A percentile compares a stretch with the other conserved stretches of the same genome.
These are phyloP conservation scores for Silene uniflora DNA, from an alignment of 148 eudicot species.

Conservation along the genomic window DNA sequence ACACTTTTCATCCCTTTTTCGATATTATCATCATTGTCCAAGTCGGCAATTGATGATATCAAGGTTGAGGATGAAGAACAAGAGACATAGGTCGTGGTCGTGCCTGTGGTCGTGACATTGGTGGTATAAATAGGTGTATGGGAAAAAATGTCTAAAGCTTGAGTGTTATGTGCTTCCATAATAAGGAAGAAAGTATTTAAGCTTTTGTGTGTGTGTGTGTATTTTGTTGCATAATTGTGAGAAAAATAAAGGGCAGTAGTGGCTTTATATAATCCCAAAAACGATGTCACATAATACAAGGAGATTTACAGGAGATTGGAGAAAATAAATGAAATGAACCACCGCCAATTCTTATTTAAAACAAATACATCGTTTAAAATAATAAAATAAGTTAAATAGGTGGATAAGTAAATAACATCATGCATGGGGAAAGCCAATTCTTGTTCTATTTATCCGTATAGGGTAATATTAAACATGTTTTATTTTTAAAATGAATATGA, in stretches of 20 bases:
- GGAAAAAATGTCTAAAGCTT: conserved; percentile 13
- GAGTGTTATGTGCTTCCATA: conserved; percentile 25
- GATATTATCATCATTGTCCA: background rate
- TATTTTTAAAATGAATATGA: too few species aligned
- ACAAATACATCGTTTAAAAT: too few species aligned
- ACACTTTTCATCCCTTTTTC: conserved; percentile 19
- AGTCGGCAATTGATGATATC: background rate
- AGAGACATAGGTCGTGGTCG: conserved; percentile 13
- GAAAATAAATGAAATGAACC: background rate
- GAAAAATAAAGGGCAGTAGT: background rate
- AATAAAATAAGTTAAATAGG: too few species aligned
- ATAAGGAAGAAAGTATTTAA: background rate
- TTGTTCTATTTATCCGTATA: too few species aligned
- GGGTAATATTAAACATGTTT: too few species aligned
- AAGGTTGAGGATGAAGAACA: conserved; percentile 15
- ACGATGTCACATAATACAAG: conserved; percentile 1
- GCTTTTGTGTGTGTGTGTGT: conserved; percentile 2
- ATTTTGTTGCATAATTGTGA: conserved; percentile 15
- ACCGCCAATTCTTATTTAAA: too few species aligned
- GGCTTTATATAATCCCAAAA: conserved; percentile 22
- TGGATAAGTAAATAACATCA: too few species aligned
- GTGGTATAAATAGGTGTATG: conserved; percentile 2
- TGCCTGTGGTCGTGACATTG: background rate
- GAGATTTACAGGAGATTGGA: conserved; percentile 13
- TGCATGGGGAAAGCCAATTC: too few species aligned